Evolutionary conservation across 352 stramenopile genomes (phyloP), one percentile per base, ranked within the genome.

Genomic region (Thraustochytrium sp.): DNA sequence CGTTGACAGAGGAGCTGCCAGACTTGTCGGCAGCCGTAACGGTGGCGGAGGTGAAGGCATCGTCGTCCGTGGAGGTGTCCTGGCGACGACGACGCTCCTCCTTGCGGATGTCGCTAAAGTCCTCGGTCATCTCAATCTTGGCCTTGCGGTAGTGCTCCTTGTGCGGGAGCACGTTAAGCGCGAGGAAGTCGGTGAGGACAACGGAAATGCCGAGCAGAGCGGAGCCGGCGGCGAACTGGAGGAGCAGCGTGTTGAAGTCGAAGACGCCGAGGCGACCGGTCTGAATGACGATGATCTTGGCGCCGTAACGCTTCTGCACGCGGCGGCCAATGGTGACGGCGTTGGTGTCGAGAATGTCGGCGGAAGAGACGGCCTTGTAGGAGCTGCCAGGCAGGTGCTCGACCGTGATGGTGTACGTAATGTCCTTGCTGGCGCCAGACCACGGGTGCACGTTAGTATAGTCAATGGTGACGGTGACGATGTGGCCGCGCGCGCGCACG

Each of bases 91-190:
- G 59, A 21, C 64, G 31, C 31, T 77, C 26, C 46, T 77, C 49
- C 68, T 80, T 80, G 48, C 68, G 68, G 13, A 61, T n/a, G 51
- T 80, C 68, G 46, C 68, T 42, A 72, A 80, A 80, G 49, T 80
- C 68, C 68, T 80, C 68, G 26, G 68, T 80, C 44, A 48, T 21
- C 38, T 80, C 5, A 4, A 80, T 63, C 34, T 80, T 80, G 18
- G 68, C 68, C 11, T 63, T 42, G 5, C n/a, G 3, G 51, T 80
- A 80, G 1, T 46, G 44, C 48, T 80, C 31, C n/a, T 53, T 61
- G n/a, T 80, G n/a, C n/a, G 68, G 68, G n/a, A 80, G 63, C 13
- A 80, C 68, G 29, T 64, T 80, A 18, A 80, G 68, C 13, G 46
- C 68, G 21, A 80, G 26, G 38, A 42, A 61, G 44, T 80, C 68